These are phyloP conservation scores for Monilinia vaccinii-corymbosi DNA, from an alignment of 2,329 filamentous ascomycete species.

Conservation along the genomic window DNA sequence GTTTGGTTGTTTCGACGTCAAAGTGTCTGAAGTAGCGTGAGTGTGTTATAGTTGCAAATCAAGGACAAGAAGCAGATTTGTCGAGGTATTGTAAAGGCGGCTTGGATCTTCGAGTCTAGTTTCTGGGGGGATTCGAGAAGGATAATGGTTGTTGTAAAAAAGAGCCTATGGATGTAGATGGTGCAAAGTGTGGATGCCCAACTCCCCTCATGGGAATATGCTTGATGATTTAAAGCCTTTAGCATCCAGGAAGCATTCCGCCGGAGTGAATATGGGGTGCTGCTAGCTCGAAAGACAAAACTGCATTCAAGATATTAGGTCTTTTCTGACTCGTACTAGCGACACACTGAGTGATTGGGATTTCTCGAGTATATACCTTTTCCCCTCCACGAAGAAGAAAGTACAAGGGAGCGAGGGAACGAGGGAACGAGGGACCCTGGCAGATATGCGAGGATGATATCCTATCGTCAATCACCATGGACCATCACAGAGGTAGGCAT, in stretches of 20 bases:
- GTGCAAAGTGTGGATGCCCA: neutral
- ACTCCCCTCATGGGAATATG: neutral
- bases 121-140: slow-evolving; percentile 6
- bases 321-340: neutral
- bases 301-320: neutral
- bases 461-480: slow-evolving; percentile 2
- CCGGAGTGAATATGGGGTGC: slow-evolving; percentile 2
- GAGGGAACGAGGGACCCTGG: neutral
- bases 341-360: neutral
- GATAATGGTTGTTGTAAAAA: slow-evolving; percentile 5
- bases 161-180: neutral
- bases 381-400: slow-evolving; percentile 2
- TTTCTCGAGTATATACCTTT: slow-evolving; percentile 7
- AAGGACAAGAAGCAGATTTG: slow-evolving; percentile 22
- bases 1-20: slow-evolving; percentile 27
- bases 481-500: neutral
- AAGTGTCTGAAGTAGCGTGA: slow-evolving; percentile 19
- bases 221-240: slow-evolving; percentile 2
- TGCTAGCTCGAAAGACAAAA: neutral
- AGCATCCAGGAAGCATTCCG: neutral
- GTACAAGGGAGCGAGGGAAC: neutral
- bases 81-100: slow-evolving; percentile 13
- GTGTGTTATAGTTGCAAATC: slow-evolving; percentile 25
- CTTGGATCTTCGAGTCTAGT: slow-evolving; percentile 16
- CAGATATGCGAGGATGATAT: slow-evolving; percentile 6